phyloP scores from a whole-genome alignment of 73 alveolate species.

The Effrenium voratum region DNA sequence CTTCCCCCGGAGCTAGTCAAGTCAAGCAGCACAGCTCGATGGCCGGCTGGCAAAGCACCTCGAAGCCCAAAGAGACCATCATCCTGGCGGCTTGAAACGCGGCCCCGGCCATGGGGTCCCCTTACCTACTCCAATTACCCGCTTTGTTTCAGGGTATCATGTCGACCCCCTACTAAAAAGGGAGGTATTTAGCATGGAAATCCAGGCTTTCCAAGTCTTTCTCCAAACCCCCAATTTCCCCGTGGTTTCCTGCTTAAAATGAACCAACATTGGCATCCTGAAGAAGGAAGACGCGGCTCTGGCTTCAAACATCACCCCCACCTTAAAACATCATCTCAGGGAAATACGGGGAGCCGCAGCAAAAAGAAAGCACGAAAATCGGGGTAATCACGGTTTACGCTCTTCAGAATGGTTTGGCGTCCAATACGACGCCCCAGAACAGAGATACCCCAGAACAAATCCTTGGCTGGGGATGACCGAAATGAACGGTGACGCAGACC shows the following conservation, averaged over 20 bases:
- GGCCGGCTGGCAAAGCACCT: conserved; percentile 3
- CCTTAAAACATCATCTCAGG: too few species aligned
- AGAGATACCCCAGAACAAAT: too few species aligned
- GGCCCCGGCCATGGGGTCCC: neutral
- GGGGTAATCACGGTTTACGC: too few species aligned
- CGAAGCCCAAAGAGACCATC: conserved; percentile 27
- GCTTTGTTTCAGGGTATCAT: neutral
- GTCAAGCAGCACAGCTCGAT: conserved; percentile 17
- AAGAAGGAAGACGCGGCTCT: too few species aligned
- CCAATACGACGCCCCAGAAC: too few species aligned
- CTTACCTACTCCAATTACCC: neutral
- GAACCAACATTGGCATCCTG: too few species aligned
- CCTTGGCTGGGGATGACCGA: too few species aligned
- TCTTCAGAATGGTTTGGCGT: too few species aligned
- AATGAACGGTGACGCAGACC: too few species aligned
- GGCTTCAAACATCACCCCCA: too few species aligned
- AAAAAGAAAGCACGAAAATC: too few species aligned
- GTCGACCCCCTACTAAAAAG: neutral
- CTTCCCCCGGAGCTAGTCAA: neutral
- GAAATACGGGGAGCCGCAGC: too few species aligned
- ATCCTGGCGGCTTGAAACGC: neutral
- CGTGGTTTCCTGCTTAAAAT: neutral
- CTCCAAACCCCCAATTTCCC: neutral
- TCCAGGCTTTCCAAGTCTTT: neutral
- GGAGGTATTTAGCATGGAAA: neutral